phyloP scores from a whole-genome alignment of 2,329 filamentous ascomycete species.

The Lasiodiplodia sp. region DNA sequence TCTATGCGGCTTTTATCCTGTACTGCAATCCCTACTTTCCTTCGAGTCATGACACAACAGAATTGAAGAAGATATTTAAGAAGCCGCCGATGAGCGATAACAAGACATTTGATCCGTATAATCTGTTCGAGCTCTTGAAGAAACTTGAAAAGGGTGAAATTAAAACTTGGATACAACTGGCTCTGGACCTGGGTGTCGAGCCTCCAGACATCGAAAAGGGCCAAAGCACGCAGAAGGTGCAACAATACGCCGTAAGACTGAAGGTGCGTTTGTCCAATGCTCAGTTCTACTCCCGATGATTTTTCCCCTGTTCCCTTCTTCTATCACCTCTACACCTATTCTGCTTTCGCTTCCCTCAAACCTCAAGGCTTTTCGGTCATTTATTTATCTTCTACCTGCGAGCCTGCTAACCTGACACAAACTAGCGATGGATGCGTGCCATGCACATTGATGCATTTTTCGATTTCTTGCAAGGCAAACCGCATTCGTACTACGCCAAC shows the following conservation, averaged over 20 bases:
- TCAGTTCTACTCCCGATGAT: neutral
- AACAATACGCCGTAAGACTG: conserved; percentile 90
- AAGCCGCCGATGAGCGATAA: conserved; percentile 85
- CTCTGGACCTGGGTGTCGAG: conserved; percentile 86
- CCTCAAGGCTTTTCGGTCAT: neutral
- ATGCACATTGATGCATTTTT: conserved; percentile 97
- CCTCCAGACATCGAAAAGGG: conserved; percentile 81
- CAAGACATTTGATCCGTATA: conserved; percentile 81
- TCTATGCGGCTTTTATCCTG: conserved; percentile 84
- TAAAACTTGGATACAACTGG: conserved; percentile 91
- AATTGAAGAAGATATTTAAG: conserved; percentile 77
- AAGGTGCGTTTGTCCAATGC: conserved; percentile 67
- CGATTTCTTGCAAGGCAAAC: conserved; percentile 81
- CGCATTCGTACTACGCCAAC: conserved; percentile 80
- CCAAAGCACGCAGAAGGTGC: conserved; percentile 90
- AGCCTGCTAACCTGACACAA: neutral
- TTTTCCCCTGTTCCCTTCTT: neutral
- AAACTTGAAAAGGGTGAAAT: conserved; percentile 83
- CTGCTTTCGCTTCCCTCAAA: neutral
- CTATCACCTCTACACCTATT: neutral
- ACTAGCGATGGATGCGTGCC: conserved; percentile 90
- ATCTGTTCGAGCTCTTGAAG: conserved; percentile 78
- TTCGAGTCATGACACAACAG: conserved; percentile 70
- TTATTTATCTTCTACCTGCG: neutral
- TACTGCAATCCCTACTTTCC: conserved; percentile 88